Base-by-base conservation (phyloP, 495 filamentous ascomycete genomes). In the Jackrogersella minutella region DNA sequence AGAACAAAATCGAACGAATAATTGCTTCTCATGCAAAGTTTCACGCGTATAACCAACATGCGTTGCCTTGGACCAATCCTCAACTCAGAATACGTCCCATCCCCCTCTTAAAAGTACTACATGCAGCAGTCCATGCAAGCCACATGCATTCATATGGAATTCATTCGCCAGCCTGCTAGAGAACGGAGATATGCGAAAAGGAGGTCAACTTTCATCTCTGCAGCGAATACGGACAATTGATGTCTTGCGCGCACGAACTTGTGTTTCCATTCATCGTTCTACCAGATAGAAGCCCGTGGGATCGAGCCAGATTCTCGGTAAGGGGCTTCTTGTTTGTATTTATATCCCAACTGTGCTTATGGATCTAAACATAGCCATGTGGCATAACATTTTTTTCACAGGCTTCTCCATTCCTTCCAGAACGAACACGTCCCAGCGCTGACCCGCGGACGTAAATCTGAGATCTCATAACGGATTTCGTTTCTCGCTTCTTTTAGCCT, bases 211-310 rank as follows among this genome's bases (percentile, higher is more conserved):
- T 13, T 47, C 39, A 43, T 21, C 50, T 16, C 22, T 30, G 19
- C 13, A 11, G 58, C 28, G 46, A 41, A 54, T 59, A 40, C 50
- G 47, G 17, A 22, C 62, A 37, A 60, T 66, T 36, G 22, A 66
- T 64, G 22, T 41, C 21, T 49, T 56, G 14, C 26, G 47, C 39
- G 6, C 17, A 21, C 33, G 58, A 53, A 50, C 8, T 51, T 24
- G 24, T 37, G 66, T 69, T 64, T 64, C 60, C 60, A 49, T 40
- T n/a, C n/a, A n/a, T n/a, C n/a, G n/a, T n/a, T n/a, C n/a, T n/a
- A n/a, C n/a, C n/a, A n/a, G n/a, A n/a, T n/a, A n/a, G n/a, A 22
- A 39, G 41, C 43, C 16, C 39, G 13, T 40, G 31, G 46, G 54
- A 58, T 65, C 19, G n/a, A 56, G 22, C 24, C 60, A 41, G 41